Percentiles rank a stretch among this genome's conserved stretches.
These are phyloP conservation scores for Pseudomicrostroma phylloplanum DNA, from an alignment of 1,284 basidiomycete genomes.

Conservation along the genomic window DNA sequence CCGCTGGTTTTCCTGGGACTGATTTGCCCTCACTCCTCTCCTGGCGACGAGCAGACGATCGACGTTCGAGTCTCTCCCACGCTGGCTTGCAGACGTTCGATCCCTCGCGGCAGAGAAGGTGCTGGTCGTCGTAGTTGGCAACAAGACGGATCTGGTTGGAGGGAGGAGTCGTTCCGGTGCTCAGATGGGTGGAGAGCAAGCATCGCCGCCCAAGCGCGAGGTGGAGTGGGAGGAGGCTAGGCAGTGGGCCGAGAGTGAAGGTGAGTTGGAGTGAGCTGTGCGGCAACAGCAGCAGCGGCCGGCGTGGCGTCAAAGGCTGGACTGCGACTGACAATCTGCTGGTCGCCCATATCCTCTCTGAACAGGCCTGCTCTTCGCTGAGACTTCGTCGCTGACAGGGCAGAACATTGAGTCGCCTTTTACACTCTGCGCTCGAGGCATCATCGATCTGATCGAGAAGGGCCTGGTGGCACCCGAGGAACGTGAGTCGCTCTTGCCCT, in stretches of 20 bases:
- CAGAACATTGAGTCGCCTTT: conserved; percentile 93
- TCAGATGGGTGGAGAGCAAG: conserved; percentile 57
- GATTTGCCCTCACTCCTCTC: background rate
- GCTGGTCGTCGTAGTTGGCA: conserved; percentile 85
- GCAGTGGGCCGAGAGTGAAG: conserved; percentile 87
- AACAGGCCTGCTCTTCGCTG: conserved; percentile 66
- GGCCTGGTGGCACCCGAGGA: conserved; percentile 87
- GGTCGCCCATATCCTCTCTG: background rate
- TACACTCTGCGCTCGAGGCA: conserved; percentile 77
- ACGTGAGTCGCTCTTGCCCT: conserved; percentile 28
- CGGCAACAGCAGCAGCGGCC: background rate
- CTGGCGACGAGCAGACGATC: conserved; percentile 45
- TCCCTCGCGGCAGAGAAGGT: conserved; percentile 79
- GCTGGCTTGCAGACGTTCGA: conserved; percentile 85
- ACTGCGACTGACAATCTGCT: conserved; percentile 78
- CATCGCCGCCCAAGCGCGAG: conserved; percentile 64
- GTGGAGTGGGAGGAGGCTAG: conserved; percentile 91
- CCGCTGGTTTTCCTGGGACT: background rate
- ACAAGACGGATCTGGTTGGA: conserved; percentile 68
- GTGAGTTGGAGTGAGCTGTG: conserved; percentile 53
- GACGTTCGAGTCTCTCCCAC: conserved; percentile 69
- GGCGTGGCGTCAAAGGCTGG: conserved; percentile 56
- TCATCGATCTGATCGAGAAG: conserved; percentile 86
- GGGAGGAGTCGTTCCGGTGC: background rate
- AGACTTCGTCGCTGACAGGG: conserved; percentile 83